These are phyloP conservation scores for Melastoma malabathricum DNA, from an alignment of 345 rosid species.

Conservation along the genomic window DNA sequence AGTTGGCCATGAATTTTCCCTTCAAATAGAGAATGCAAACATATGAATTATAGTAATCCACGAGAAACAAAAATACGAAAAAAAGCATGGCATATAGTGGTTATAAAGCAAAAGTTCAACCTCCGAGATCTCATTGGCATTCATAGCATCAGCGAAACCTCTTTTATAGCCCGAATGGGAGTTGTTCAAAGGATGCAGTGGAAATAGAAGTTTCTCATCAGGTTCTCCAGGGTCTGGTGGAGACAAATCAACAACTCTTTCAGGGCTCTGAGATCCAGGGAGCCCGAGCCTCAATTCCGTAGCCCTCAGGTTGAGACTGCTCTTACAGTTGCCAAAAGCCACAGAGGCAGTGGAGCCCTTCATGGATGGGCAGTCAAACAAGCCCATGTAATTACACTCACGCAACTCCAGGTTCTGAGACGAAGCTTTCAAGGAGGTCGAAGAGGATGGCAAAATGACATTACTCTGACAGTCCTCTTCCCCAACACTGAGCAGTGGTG, in stretches of 20 bases:
- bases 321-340: conserved; percentile 16
- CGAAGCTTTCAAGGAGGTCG: conserved; percentile 24
- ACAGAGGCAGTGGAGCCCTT: conserved; percentile 24
- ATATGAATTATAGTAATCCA: too few species aligned
- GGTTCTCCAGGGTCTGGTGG: conserved; percentile 15
- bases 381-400: conserved; percentile 47
- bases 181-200: conserved; percentile 42
- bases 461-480: conserved; percentile 36
- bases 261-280: conserved; percentile 58
- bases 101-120: conserved; percentile 15
- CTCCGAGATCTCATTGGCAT: conserved; percentile 26
- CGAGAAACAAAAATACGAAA: too few species aligned
- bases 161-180: conserved; percentile 45
- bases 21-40: conserved; percentile 14
- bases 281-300: conserved; percentile 62
- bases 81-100: too few species aligned
- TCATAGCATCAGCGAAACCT: conserved; percentile 57
- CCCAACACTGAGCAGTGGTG: conserved; percentile 33
- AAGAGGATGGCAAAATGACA: conserved; percentile 25
- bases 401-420: conserved; percentile 22
- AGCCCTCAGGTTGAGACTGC: conserved; percentile 40
- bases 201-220: conserved; percentile 55
- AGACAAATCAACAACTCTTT: conserved; percentile 25
- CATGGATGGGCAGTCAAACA: conserved; percentile 36
- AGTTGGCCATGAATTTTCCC: conserved; percentile 32